Evolutionary conservation across 441 rosid species (phyloP), one percentile per base, ranked within the genome.

Genomic region (Gossypium schwendimanii): DNA sequence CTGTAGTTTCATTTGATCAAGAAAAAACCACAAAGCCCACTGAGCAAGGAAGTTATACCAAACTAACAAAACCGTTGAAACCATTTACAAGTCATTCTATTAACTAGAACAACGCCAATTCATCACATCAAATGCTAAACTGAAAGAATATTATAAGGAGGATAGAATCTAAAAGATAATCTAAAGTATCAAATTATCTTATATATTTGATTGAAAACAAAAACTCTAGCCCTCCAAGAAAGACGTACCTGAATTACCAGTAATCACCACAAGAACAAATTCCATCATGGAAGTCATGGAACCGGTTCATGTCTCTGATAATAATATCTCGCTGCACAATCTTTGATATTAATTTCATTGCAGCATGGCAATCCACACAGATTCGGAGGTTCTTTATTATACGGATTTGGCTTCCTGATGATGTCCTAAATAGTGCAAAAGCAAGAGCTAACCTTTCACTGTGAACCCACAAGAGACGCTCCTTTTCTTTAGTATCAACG

Each of bases 401-500:
- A 39, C 87, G 82, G 71, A 94, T 79, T 26, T 80, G 81, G 65
- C 83, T 81, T 70, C 83, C 76, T n/a, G 80, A 73, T 33, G 95
- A 82, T 49, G 73, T 81, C 84, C 80, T 85, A 75, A 86, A 75
- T 58, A 94, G 82, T 41, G 82, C 89, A 82, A 75, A 92, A 24
- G 93, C 97, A 49, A 94, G 75, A 83, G 98, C 96, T 65, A 94
- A 73, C 82, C 94, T 88, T 82, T 91, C 98, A 75, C 94, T 87
- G 80, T 92, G 97, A 62, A 86, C 73, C 97, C 97, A 94, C 81
- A 90, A 70, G 69, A 81, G 81, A 18, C 77, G 84, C 65, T 81
- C 83, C 81, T 90, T 92, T 63, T 86, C 88, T 70, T 83, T 87
- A 69, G 86, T 86, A 28, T 84, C 86, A 17, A 86, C 79, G 60